phyloP scores from a whole-genome alignment of 129 eudicot species.

The Arctium lappa region DNA sequence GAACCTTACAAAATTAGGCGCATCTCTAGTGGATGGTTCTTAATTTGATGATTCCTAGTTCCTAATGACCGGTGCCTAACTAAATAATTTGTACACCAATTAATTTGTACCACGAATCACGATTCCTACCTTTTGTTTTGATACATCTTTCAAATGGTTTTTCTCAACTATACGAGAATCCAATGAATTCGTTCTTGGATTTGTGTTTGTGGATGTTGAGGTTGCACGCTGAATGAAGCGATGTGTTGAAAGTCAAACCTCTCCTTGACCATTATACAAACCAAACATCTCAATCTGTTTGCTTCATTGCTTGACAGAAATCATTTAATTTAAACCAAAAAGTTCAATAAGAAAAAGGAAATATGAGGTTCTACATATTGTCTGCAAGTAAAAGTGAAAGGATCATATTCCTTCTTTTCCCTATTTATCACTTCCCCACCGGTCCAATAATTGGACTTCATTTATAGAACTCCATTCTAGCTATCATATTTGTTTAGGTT shows the following conservation, averaged over 20 bases:
- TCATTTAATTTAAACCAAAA: not conserved
- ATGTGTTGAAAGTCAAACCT: not conserved
- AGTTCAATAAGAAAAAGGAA: not conserved
- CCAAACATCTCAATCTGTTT: not conserved
- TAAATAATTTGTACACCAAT: not conserved
- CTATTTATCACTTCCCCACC: not conserved
- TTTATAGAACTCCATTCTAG: not conserved
- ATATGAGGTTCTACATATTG: not conserved
- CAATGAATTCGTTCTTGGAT: not conserved
- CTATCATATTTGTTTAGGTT: no score
- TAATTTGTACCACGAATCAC: not conserved
- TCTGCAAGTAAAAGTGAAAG: not conserved
- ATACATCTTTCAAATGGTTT: not conserved
- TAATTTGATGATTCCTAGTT: not conserved
- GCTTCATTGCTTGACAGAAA: not conserved
- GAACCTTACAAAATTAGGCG: not conserved
- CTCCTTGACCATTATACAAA: not conserved
- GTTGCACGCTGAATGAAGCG: not conserved
- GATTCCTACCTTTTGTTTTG: not conserved
- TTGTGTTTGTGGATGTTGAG: not conserved
- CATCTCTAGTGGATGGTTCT: not conserved
- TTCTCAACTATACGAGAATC: not conserved
- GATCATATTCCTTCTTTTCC: not conserved
- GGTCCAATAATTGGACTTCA: not conserved
- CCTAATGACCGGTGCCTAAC: not conserved